A percentile compares a stretch with the other conserved stretches of the same genome.
Conservation (phyloP, 495 filamentous ascomycete species). For the Pseudotulostoma volvatum region DNA sequence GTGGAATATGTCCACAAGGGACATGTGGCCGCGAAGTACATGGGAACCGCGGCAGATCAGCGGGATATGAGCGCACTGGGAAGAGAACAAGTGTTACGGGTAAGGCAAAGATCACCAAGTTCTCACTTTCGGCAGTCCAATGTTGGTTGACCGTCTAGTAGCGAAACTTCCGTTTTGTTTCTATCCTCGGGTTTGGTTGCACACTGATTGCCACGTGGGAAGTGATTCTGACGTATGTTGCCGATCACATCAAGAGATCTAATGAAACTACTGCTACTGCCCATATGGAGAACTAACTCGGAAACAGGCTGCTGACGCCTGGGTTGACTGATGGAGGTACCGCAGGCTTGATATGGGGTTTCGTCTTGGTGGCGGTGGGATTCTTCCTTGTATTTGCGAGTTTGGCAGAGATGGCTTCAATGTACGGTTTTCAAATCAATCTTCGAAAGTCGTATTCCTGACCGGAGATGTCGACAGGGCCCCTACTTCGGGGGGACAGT, state of each 20-base stretch:
- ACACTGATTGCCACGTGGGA: conserved; percentile 32
- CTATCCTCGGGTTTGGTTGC: conserved; percentile 31
- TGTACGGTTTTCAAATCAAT: conserved; percentile 18
- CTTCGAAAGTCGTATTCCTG: not conserved
- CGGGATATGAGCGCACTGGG: conserved; percentile 29
- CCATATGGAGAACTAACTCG: conserved; percentile 3
- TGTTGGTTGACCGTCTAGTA: conserved; percentile 8
- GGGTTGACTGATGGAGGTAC: conserved; percentile 39
- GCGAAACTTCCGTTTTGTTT: conserved; percentile 35
- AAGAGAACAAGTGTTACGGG: conserved; percentile 27
- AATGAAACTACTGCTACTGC: no score
- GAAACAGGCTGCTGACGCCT: conserved; percentile 19
- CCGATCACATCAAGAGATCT: not conserved
- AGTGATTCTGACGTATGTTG: conserved; percentile 27
- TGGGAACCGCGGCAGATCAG: conserved; percentile 24
- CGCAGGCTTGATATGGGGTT: conserved; percentile 40
- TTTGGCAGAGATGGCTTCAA: conserved; percentile 41
- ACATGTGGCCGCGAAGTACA: conserved; percentile 22
- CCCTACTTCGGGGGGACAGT: conserved; percentile 34
- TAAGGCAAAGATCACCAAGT: conserved; percentile 5
- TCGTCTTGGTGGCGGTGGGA: conserved; percentile 30
- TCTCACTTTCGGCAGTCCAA: no score
- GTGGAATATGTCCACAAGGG: conserved; percentile 14
- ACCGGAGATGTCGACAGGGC: conserved; percentile 15
- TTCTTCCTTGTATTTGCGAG: conserved; percentile 34